Base-by-base conservation (phyloP, 164 flowering plant species). In the Liquidambar formosana region DNA sequence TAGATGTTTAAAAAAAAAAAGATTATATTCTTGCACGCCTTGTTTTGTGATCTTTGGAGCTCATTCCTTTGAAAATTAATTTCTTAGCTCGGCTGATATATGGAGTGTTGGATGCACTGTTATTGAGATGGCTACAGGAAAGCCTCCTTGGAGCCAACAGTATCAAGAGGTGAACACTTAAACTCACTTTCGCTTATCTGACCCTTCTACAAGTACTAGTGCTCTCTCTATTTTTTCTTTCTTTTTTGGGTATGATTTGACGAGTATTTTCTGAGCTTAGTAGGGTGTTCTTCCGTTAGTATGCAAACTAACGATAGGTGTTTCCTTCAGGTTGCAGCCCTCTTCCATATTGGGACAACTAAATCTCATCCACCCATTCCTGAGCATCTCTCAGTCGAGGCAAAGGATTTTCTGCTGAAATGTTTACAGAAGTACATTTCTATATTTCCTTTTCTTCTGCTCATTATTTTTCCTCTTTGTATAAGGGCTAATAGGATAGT, bases 41-140 rank as follows among this genome's bases (percentile, higher is more conserved):
- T 18, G 1, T 16, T 12, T 65, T 12, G 22, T 66, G 21, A 33
- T 60, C 25, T 65, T 27, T 10, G 67, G 33, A 67, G 57, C 65
- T 74, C 28, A 64, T 26, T 53, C 10, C 16, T 57, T 71, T 67
- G 51, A 23, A 27, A 5, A n/a, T 71, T 44, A 26, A 66, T 74
- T 67, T 57, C 66, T 9, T 73, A 95, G 99, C 76, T 90, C 98
- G 73, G 99, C 99, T 71, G 99, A 95, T 73, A 90, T 95, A 78
- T 95, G 99, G 99, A 95, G 99, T 78, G 97, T 95, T 78, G 99
- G 99, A 66, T 95, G 99, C 76, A 95, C 99, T 57, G 83, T 95
- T 9, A 95, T 95, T 66, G 99, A 95, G 82, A 95, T 95, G 99
- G 97, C 97, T 41, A 95, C 99, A 46, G 99, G 99, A 78, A 95